phyloP scores from a whole-genome alignment of 1,284 basidiomycete species.

The Pholiota adiposa region DNA sequence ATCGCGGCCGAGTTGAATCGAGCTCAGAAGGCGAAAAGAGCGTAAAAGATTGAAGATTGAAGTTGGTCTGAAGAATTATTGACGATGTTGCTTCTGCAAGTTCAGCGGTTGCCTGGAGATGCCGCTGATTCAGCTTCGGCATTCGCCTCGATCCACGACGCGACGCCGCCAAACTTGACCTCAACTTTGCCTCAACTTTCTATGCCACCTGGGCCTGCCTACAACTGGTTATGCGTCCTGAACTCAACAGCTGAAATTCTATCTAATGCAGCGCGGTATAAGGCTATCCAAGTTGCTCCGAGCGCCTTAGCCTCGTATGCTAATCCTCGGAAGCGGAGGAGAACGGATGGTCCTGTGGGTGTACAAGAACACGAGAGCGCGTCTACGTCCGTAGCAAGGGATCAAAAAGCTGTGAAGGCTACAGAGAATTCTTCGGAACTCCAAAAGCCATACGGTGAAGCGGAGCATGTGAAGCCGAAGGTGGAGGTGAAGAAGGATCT shows the following conservation, averaged over 20 bases:
- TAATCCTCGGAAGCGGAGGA: conserved; percentile 21
- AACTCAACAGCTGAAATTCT: conserved; percentile 62
- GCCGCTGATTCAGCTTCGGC: no score
- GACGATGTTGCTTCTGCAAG: no score
- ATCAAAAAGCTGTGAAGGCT: background rate
- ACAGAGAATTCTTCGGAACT: background rate
- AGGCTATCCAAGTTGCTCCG: conserved; percentile 50
- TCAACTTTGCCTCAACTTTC: background rate
- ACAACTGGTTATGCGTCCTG: conserved; percentile 71
- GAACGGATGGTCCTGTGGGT: conserved; percentile 11
- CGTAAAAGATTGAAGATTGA: background rate
- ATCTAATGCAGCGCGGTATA: conserved; percentile 61
- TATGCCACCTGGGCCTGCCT: conserved; percentile 72
- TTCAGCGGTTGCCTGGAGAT: background rate
- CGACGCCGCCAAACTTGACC: background rate
- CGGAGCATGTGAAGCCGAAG: background rate
- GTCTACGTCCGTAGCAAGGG: background rate
- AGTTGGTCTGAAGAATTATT: no score
- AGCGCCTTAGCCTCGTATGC: conserved; percentile 19
- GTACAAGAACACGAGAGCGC: background rate
- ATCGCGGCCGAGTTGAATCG: background rate
- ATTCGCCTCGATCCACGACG: background rate
- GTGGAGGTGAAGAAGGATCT: no score
- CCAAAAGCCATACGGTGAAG: background rate
- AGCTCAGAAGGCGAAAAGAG: background rate